phyloP scores from a whole-genome alignment of 148 eudicot genomes.

The Rhododendron kiyosumense region DNA sequence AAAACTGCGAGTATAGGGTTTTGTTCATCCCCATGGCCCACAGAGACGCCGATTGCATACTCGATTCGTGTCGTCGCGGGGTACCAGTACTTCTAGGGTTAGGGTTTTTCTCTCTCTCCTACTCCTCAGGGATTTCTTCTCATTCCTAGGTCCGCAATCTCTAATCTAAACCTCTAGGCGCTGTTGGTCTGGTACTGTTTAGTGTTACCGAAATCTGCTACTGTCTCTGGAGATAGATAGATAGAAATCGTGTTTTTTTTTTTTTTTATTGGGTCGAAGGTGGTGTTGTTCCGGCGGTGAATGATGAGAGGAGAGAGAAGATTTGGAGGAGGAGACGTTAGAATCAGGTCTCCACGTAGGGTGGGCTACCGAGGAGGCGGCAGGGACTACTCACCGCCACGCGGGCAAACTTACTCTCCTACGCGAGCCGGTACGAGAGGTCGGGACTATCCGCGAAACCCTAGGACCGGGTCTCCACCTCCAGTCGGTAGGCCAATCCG shows the following conservation, averaged over 20 bases:
- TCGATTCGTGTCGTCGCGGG: background rate
- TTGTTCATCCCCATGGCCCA: background rate
- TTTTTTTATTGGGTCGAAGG: background rate
- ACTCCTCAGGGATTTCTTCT: background rate
- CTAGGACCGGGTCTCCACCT: background rate
- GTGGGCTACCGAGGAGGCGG: background rate
- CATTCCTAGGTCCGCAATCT: background rate
- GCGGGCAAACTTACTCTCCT: background rate
- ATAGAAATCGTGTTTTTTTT: background rate
- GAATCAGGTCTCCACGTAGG: background rate
- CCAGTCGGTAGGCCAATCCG: background rate
- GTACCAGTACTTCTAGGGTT: background rate
- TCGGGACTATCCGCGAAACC: background rate
- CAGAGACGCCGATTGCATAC: background rate
- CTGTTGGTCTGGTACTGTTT: background rate
- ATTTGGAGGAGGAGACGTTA: background rate
- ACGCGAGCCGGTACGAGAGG: background rate
- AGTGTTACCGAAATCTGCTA: background rate
- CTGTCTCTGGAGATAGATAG: background rate
- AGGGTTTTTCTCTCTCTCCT: background rate
- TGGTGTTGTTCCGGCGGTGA: background rate
- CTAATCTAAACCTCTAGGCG: background rate
- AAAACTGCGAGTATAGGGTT: background rate
- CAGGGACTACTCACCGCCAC: background rate
- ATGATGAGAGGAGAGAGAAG: slow-evolving; percentile 11